Evolutionary conservation across 1,139 yeast species (phyloP), one percentile per base, ranked within the genome.

Genomic region (Scheffersomyces insectosa): DNA sequence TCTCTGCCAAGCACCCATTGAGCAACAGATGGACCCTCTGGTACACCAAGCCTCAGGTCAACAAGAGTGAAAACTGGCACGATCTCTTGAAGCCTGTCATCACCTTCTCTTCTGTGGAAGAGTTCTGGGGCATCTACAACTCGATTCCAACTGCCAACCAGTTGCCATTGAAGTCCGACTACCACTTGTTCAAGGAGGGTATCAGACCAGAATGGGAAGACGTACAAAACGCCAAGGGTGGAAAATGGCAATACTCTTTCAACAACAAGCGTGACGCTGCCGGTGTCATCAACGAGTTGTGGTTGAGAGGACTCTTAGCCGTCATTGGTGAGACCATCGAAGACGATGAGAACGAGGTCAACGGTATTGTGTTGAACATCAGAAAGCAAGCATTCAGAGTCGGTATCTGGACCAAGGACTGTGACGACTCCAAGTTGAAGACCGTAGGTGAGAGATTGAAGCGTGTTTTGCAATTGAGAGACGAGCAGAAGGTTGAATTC

Each of bases 131-230:
- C 25, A 87, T 91, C 54, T 88, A 83, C 76, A 93, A 93, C 70
- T 87, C 96, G 42, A 85, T 93, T 57, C 98, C 99, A 52, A 84
- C 83, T 58, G 97, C 97, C 43, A 82, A 84, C 54, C 97, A 90
- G 64, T 79, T 93, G 62, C 98, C 98, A 52, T 68, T 85, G 58
- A 88, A 86, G 69, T 88, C 97, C 11, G 99, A 95, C 68, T 93
- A 93, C 72, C 97, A 95, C 66, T 82, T 93, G 63, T 93, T 95
- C 77, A 88, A 93, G 72, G 88, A 87, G 63, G 97, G 93, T 44
- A 83, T 95, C 59, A 87, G 90, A 67, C 99, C 99, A 44, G 98
- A 93, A 75, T 93, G 99, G 99, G 99, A 93, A 77, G 98, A 93
- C 69, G 77, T 73, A 43, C 80, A 82, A 55, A 95, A 95, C 72